A percentile compares a stretch with the other conserved stretches of the same genome.
phyloP scores from a whole-genome alignment of 805 yeast genomes.

The Pichia cephalocereana region DNA sequence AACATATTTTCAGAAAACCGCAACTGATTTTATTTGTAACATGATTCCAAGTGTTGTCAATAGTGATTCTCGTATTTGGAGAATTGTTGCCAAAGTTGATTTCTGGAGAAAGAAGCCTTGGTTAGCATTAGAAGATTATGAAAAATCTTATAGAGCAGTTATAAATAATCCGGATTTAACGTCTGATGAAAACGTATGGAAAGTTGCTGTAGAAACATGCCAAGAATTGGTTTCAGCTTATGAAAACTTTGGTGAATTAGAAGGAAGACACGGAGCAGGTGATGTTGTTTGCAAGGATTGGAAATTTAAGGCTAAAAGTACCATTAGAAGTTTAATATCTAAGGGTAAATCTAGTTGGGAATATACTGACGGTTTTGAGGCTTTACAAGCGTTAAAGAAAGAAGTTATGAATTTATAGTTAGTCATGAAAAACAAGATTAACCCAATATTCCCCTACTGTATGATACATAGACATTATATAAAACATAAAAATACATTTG shows the following conservation, averaged over 20 bases:
- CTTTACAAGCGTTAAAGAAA: slow-evolving; percentile 43
- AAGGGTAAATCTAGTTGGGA: slow-evolving; percentile 78
- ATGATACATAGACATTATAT: too few species aligned
- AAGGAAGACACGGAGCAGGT: slow-evolving; percentile 71
- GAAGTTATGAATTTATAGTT: slow-evolving; percentile 20
- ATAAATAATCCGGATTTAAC: slow-evolving; percentile 57
- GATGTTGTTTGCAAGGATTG: slow-evolving; percentile 87
- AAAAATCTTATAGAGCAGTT: slow-evolving; percentile 74
- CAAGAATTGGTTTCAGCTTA: slow-evolving; percentile 76
- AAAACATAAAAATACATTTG: too few species aligned
- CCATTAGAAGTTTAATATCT: slow-evolving; percentile 66
- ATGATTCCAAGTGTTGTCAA: slow-evolving; percentile 61
- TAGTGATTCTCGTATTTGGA: slow-evolving; percentile 66
- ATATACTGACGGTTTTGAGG: slow-evolving; percentile 68
- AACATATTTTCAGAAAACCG: slow-evolving; percentile 56
- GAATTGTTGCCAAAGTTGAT: slow-evolving; percentile 75
- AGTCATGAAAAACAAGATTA: too few species aligned
- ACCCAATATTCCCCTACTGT: too few species aligned
- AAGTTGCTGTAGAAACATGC: slow-evolving; percentile 71
- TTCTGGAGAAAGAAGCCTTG: slow-evolving; percentile 83
- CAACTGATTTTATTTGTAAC: slow-evolving; percentile 64
- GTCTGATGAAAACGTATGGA: slow-evolving; percentile 56
- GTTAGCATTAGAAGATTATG: slow-evolving; percentile 78
- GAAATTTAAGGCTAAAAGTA: slow-evolving; percentile 72
- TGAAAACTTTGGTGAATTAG: slow-evolving; percentile 75